Evolutionary conservation across 2,329 filamentous ascomycete genomes (phyloP).

Genomic region (Trichoderma atroviride): DNA sequence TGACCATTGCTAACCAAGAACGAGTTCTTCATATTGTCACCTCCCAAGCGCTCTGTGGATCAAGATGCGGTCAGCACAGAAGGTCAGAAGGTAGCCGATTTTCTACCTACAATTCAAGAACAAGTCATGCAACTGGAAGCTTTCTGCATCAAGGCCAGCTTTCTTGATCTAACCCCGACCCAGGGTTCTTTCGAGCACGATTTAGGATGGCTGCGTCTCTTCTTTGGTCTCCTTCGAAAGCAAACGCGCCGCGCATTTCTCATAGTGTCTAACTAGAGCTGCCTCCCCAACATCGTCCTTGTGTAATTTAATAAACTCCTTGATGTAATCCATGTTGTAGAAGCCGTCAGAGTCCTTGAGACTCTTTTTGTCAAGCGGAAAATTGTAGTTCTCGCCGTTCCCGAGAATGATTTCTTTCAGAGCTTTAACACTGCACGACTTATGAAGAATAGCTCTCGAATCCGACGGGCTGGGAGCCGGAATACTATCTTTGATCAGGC

Average conservation of each 20-base stretch:
- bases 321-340: conserved; percentile 48
- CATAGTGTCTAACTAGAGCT: conserved; percentile 37
- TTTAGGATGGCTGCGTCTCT: not conserved
- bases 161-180: not conserved
- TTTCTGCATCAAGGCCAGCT: not conserved
- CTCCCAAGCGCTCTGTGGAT: not conserved
- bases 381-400: conserved; percentile 44
- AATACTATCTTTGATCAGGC: conserved; percentile 47
- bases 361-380: conserved; percentile 31
- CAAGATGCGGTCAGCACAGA: not conserved
- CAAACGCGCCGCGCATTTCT: conserved; percentile 21
- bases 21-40: no score
- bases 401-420: conserved; percentile 56
- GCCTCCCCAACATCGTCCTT: conserved; percentile 44
- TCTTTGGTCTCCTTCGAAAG: not conserved
- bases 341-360: conserved; percentile 45
- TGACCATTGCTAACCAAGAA: no score
- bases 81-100: not conserved
- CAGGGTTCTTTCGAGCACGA: not conserved
- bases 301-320: conserved; percentile 45
- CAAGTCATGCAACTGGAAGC: not conserved
- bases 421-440: conserved; percentile 44
- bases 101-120: not conserved
- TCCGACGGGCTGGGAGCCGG: conserved; percentile 36
- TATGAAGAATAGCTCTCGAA: conserved; percentile 35